These are phyloP conservation scores for Amanita exitialis DNA, from an alignment of 768 basidiomycete species.

Conservation along the genomic window DNA sequence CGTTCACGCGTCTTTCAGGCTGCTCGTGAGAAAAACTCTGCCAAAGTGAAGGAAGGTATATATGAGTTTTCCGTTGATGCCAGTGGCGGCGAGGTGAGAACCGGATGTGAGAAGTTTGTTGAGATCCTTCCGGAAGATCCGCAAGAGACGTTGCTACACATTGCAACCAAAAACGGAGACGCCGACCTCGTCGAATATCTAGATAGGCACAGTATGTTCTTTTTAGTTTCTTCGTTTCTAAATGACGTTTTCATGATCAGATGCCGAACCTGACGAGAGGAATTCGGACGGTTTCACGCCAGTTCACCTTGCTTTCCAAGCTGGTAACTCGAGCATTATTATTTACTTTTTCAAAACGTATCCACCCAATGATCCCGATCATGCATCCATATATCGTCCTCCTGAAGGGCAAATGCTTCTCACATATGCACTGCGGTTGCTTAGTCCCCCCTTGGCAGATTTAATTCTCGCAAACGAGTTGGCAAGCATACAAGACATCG, in stretches of 20 bases:
- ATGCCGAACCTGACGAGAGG: slow-evolving; percentile 65
- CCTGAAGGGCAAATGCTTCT: slow-evolving; percentile 36
- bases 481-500: slow-evolving; percentile 36
- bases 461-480: slow-evolving; percentile 52
- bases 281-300: slow-evolving; percentile 48
- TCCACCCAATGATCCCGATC: slow-evolving; percentile 43
- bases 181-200: slow-evolving; percentile 57
- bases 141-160: slow-evolving; percentile 63
- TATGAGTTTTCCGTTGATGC: slow-evolving; percentile 68
- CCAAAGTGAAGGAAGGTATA: slow-evolving; percentile 49
- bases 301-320: slow-evolving; percentile 54
- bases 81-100: slow-evolving; percentile 57
- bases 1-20: slow-evolving; percentile 60
- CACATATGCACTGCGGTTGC: slow-evolving; percentile 46
- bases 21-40: slow-evolving; percentile 43
- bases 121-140: slow-evolving; percentile 36
- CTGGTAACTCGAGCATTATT: slow-evolving; percentile 41
- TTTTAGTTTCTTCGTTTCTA: slow-evolving; percentile 14
- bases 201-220: slow-evolving; percentile 52
- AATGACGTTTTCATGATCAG: slow-evolving; percentile 24
- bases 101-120: slow-evolving; percentile 43
- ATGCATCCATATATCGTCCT: slow-evolving; percentile 34
- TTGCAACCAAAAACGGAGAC: slow-evolving; percentile 48
- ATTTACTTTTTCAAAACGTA: slow-evolving; percentile 54
- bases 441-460: slow-evolving; percentile 56